Conservation (phyloP, 352 stramenopile genomes). For the Stramenopiles sp. region DNA sequence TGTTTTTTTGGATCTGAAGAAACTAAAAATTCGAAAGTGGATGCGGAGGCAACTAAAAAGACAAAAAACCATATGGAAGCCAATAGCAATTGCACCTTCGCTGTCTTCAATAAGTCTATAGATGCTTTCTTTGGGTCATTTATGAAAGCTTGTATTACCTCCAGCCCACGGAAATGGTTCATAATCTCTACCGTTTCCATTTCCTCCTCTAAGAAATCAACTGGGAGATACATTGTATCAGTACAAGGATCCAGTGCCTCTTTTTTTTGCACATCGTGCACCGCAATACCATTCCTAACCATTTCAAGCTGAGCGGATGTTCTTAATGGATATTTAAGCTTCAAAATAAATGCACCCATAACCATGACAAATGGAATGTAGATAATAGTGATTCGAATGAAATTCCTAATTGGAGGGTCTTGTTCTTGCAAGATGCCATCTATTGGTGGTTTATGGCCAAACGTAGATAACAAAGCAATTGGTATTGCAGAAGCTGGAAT, state of each 20-base stretch:
- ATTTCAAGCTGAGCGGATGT: neutral
- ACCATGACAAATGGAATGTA: neutral
- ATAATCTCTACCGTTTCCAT: neutral
- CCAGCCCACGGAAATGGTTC: neutral
- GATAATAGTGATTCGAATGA: neutral
- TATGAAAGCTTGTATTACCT: neutral
- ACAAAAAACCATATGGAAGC: neutral
- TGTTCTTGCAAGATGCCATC: neutral
- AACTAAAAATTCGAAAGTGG: neutral
- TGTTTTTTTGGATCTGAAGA: neutral
- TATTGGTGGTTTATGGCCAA: slow-evolving; percentile 6
- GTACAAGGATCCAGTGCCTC: neutral
- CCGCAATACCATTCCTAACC: neutral
- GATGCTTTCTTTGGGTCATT: neutral
- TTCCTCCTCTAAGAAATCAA: neutral
- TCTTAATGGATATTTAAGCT: neutral
- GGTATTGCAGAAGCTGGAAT: slow-evolving; percentile 18
- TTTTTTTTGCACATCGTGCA: neutral
- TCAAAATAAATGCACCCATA: neutral
- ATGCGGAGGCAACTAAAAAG: neutral
- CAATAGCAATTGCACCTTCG: neutral
- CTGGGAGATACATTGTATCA: neutral
- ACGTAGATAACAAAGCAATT: slow-evolving; percentile 15
- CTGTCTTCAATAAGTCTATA: neutral
- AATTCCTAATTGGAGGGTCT: neutral